Evolutionary conservation across 768 basidiomycete species (phyloP).

Genomic region (Lyophyllum decastes): DNA sequence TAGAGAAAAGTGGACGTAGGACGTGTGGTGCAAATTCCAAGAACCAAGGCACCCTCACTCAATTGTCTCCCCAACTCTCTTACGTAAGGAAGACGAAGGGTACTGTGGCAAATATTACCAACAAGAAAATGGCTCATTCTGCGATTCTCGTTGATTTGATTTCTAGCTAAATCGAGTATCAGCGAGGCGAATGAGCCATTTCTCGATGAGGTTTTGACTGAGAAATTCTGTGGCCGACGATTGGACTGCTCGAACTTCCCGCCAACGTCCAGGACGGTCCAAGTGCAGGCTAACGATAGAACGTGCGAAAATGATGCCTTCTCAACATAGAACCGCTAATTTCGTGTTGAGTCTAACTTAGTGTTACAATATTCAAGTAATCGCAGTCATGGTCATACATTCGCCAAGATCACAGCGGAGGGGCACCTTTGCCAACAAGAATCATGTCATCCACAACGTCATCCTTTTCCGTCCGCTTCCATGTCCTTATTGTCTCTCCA

Average conservation of each 20-base stretch:
- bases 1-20: not conserved
- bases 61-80: conserved; percentile 13
- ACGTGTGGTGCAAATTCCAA: conserved; percentile 4
- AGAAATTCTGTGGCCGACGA: no score
- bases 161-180: no score
- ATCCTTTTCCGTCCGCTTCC: conserved; percentile 79
- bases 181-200: no score
- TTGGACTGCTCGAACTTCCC: no score
- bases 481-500: conserved; percentile 89
- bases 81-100: no score
- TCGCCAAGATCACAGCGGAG: conserved; percentile 19
- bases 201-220: no score
- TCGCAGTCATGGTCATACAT: not conserved
- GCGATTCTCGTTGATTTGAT: no score
- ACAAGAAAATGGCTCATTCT: no score
- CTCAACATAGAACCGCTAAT: not conserved
- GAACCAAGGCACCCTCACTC: not conserved
- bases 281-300: not conserved
- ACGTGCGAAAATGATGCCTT: conserved; percentile 16
- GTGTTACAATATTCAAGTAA: conserved; percentile 5
- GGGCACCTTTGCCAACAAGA: conserved; percentile 55
- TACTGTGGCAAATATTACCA: no score
- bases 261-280: no score
- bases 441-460: conserved; percentile 65
- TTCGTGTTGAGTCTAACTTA: not conserved